Evolutionary conservation across 805 yeast genomes (phyloP).

Genomic region (Scheffersomyces lignosus): DNA sequence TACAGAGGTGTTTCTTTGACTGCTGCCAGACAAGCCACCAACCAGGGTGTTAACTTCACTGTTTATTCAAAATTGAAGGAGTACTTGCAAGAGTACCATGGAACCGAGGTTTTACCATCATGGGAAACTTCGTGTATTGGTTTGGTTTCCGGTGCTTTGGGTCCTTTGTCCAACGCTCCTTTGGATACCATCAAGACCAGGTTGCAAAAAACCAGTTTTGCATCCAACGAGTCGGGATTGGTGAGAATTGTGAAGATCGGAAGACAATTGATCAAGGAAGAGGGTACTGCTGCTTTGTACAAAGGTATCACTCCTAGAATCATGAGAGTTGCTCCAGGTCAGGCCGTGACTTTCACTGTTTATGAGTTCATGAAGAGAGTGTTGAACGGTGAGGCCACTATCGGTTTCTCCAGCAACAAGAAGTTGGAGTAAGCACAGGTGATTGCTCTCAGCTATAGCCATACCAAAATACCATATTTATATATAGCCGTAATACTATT

Average conservation of each 20-base stretch:
- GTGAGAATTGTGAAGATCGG: slow-evolving; percentile 81
- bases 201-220: slow-evolving; percentile 84
- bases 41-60: slow-evolving; percentile 98
- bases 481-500: no score
- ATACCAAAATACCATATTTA: slow-evolving; percentile 1
- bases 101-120: slow-evolving; percentile 66
- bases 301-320: slow-evolving; percentile 98
- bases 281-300: slow-evolving; percentile 72
- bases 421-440: slow-evolving; percentile 15
- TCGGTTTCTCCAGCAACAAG: slow-evolving; percentile 11
- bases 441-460: neutral
- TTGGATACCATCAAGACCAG: slow-evolving; percentile 96
- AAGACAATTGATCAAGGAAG: slow-evolving; percentile 77
- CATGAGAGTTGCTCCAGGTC: slow-evolving; percentile 99
- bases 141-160: slow-evolving; percentile 91
- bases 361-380: slow-evolving; percentile 81
- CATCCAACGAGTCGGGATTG: slow-evolving; percentile 66
- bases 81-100: slow-evolving; percentile 61
- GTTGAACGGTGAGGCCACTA: slow-evolving; percentile 39
- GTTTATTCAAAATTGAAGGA: slow-evolving; percentile 86
- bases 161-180: slow-evolving; percentile 97
- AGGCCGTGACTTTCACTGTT: slow-evolving; percentile 96
- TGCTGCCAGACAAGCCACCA: slow-evolving; percentile 96
- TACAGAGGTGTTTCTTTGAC: slow-evolving; percentile 95
- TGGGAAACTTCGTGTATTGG: slow-evolving; percentile 96